phyloP scores from a whole-genome alignment of 306 rosid genomes.

The Astragalus glycyphyllos region DNA sequence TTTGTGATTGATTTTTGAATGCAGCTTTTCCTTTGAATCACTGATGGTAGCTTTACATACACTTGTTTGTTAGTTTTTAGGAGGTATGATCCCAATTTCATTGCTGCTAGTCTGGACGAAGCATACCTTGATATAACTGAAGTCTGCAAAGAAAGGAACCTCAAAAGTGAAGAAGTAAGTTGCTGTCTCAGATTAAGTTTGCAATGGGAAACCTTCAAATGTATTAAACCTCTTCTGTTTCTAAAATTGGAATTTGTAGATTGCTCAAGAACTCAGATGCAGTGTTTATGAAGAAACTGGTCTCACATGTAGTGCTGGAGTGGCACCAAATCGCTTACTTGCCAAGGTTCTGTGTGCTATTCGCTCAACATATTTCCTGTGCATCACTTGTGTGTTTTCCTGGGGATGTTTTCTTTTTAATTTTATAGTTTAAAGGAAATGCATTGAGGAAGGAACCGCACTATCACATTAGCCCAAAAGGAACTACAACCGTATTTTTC shows the following conservation, averaged over 20 bases:
- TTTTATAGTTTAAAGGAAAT: not conserved
- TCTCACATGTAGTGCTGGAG: slow-evolving; percentile 96
- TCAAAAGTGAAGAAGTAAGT: slow-evolving; percentile 71
- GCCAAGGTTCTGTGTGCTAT: slow-evolving; percentile 72
- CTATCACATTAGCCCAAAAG: slow-evolving; percentile 22
- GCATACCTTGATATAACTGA: slow-evolving; percentile 92
- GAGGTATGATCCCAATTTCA: slow-evolving; percentile 83
- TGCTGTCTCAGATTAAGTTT: slow-evolving; percentile 28
- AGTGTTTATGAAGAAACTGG: slow-evolving; percentile 81
- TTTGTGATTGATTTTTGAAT: slow-evolving; percentile 33
- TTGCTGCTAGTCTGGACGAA: slow-evolving; percentile 92
- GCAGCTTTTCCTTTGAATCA: slow-evolving; percentile 26
- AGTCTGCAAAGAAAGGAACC: slow-evolving; percentile 74
- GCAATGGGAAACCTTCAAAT: slow-evolving; percentile 4
- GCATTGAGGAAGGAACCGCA: slow-evolving; percentile 2
- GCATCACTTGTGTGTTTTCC: not conserved
- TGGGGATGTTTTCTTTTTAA: not conserved
- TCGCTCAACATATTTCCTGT: slow-evolving; percentile 27
- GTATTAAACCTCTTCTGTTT: slow-evolving; percentile 35
- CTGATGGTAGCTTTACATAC: slow-evolving; percentile 25
- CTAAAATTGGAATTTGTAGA: slow-evolving; percentile 49
- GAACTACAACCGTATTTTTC: slow-evolving; percentile 1
- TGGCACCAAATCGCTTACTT: slow-evolving; percentile 89
- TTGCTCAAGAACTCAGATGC: slow-evolving; percentile 82
- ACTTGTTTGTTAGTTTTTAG: slow-evolving; percentile 63